Evolutionary conservation across 805 yeast genomes (phyloP), one percentile per base, ranked within the genome.

Genomic region (Kodamaea hsintzibuensis): DNA sequence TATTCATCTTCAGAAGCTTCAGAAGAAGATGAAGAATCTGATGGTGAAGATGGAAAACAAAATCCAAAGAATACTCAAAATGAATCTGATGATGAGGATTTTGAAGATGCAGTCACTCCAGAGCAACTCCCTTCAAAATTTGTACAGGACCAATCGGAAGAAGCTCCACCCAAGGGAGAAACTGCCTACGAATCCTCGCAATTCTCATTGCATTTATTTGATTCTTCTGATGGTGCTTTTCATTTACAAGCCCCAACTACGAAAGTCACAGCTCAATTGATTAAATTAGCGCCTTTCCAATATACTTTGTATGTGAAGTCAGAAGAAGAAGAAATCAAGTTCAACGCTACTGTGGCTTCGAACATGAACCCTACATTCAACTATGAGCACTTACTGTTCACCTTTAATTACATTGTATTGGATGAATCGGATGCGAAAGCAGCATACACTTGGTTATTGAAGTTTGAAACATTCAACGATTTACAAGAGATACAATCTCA

Each of bases 301-400:
- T 89, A 73, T 62, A 77, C 82, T 71, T 65, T 91, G 37, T 79
- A 80, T 8, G 69, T 85, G 7, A 62, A 65, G 9, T 64, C 57
- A 13, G 45, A 42, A 7, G 52, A 42, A 9, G 50, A 52, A 2
- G 19, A 45, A 3, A 37, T 53, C 18, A 39, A 51, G 40, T 56
- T 62, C 40, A 57, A 54, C 18, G 25, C 38, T 14, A 16, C 48
- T 12, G 17, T 45, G 7, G 54, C 59, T 7, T 76, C 81, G 10
- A 76, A 78, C 27, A 71, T 90, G 69, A 84, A 81, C 62, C 90
- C 95, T 1, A 76, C 80, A n/a, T 85, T 89, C 64, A 83, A 85
- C 63, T 78, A 74, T 56, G 83, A 79, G 10, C 66, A 79, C 33
- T 58, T 67, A 12, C 78, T 89, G 1, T 87, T 91, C 59, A 79